These are phyloP conservation scores for Salix exigua DNA, from an alignment of 345 rosid species.

Conservation along the genomic window DNA sequence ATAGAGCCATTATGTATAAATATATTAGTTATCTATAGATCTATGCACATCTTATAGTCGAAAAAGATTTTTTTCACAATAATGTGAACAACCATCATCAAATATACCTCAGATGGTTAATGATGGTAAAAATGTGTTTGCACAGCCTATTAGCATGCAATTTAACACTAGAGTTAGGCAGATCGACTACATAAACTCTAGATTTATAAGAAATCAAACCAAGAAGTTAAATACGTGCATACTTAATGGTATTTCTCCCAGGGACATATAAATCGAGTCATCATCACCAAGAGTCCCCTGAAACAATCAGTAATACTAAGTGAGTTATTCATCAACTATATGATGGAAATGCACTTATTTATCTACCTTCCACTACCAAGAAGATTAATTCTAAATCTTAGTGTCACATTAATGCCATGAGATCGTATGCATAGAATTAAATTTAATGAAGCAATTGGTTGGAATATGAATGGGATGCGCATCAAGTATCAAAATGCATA, in stretches of 20 bases:
- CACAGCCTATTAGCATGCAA: slow-evolving; percentile 2
- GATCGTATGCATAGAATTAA: neutral
- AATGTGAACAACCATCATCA: neutral
- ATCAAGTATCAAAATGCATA: neutral
- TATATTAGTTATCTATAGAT: neutral
- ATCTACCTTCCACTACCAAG: slow-evolving; percentile 1
- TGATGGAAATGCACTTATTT: slow-evolving; percentile 3
- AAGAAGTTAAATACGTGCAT: slow-evolving; percentile 36
- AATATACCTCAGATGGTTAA: slow-evolving; percentile 6
- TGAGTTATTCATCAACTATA: slow-evolving; percentile 9
- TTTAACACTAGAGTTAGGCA: slow-evolving; percentile 9
- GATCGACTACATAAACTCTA: slow-evolving; percentile 21
- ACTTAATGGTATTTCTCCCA: slow-evolving; percentile 95
- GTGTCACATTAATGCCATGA: neutral
- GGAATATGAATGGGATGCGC: neutral
- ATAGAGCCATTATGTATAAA: neutral
- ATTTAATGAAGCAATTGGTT: neutral
- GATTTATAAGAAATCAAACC: slow-evolving; percentile 24
- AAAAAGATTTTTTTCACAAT: neutral
- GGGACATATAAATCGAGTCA: slow-evolving; percentile 92
- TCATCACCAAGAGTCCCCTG: slow-evolving; percentile 77
- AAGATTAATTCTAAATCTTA: neutral
- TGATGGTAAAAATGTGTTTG: slow-evolving; percentile 6
- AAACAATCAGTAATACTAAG: slow-evolving; percentile 19
- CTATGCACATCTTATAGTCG: neutral